These are phyloP conservation scores for Poa pratensis DNA, from an alignment of 176 grass and related monocot genomes.

Conservation along the genomic window DNA sequence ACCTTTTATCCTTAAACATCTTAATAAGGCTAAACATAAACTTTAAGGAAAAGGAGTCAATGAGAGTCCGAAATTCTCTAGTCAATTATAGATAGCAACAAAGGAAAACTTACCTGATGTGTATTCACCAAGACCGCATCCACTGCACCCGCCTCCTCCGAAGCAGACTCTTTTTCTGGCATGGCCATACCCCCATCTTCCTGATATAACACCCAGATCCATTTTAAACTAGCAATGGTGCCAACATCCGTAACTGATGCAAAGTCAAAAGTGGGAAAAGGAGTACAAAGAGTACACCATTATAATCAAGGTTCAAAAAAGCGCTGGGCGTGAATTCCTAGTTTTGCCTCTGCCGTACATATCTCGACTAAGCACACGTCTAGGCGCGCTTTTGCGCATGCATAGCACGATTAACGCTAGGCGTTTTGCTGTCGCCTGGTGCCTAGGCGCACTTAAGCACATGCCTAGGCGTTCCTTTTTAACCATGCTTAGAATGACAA, in stretches of 20 bases:
- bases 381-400: too few species aligned
- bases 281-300: background rate
- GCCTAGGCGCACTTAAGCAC: too few species aligned
- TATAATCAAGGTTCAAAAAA: background rate
- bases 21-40: conserved; percentile 16
- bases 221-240: background rate
- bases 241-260: background rate
- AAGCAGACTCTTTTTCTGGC: conserved; percentile 29
- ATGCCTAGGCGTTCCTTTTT: too few species aligned
- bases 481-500: background rate
- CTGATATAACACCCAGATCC: conserved; percentile 10
- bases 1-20: background rate
- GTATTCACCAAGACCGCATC: conserved; percentile 93
- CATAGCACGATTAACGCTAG: too few species aligned
- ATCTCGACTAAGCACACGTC: too few species aligned
- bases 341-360: too few species aligned
- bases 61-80: background rate
- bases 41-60: background rate
- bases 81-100: background rate
- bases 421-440: too few species aligned
- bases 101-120: conserved; percentile 67
- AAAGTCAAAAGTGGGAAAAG: background rate
- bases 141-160: conserved; percentile 57
- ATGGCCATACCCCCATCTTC: background rate
- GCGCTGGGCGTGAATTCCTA: too few species aligned